A percentile compares a stretch with the other conserved stretches of the same genome.
These are phyloP conservation scores for Gonium pectorale DNA, from an alignment of 139 green algal species.

Conservation along the genomic window DNA sequence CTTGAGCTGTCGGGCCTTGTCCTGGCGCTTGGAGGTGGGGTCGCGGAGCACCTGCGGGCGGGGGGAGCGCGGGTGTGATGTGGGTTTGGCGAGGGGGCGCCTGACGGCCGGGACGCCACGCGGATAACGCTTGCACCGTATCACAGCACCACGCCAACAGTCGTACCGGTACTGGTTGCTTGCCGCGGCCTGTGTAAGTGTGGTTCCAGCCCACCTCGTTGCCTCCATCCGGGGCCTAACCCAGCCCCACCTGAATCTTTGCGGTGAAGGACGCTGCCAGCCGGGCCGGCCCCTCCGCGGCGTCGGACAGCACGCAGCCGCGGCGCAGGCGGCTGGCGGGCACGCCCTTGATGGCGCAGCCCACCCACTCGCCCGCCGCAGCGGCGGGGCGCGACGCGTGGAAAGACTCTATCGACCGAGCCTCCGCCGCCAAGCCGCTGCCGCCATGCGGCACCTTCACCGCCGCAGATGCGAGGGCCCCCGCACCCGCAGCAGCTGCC, in stretches of 20 bases:
- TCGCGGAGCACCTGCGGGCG: slow-evolving; percentile 11
- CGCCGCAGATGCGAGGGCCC: neutral
- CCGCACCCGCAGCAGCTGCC: neutral
- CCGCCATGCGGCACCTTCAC: neutral
- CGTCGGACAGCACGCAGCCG: slow-evolving; percentile 75
- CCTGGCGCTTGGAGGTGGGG: neutral
- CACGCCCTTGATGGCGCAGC: slow-evolving; percentile 79
- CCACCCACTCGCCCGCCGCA: slow-evolving; percentile 81
- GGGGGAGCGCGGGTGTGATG: neutral
- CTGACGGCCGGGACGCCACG: neutral
- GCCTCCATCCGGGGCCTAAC: neutral
- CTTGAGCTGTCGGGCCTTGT: slow-evolving; percentile 73
- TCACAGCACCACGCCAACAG: too few relatives aligned
- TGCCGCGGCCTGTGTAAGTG: neutral
- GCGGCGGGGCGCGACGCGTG: slow-evolving; percentile 41
- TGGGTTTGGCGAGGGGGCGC: neutral
- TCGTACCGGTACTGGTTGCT: neutral
- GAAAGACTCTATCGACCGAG: neutral
- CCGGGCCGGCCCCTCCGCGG: slow-evolving; percentile 78
- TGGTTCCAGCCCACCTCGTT: neutral
- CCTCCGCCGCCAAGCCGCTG: neutral
- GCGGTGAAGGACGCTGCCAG: slow-evolving; percentile 72
- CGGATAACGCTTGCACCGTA: too few relatives aligned
- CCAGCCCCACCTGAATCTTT: slow-evolving; percentile 40
- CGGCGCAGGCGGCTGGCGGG: slow-evolving; percentile 74